phyloP scores from a whole-genome alignment of 1,284 basidiomycete genomes.

The Pholiota adiposa region DNA sequence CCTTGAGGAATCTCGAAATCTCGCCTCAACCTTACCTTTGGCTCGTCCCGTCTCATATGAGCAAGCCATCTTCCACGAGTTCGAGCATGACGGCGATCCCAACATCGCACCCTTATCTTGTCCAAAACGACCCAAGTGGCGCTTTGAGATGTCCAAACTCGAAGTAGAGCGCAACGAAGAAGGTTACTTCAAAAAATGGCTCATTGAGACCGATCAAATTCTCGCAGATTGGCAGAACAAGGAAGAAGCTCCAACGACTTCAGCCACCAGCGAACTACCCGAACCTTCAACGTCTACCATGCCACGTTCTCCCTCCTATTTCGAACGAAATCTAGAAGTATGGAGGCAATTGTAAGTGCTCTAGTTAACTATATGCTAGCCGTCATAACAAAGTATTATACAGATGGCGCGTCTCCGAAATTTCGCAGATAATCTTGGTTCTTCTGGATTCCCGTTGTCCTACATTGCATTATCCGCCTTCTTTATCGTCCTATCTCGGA shows the following conservation, averaged over 20 bases:
- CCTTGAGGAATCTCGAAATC: conserved; percentile 61
- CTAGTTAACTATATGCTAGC: conserved; percentile 1
- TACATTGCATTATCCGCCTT: conserved; percentile 65
- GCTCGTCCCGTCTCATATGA: conserved; percentile 60
- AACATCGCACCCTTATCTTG: conserved; percentile 45
- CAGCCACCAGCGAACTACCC: conserved; percentile 4
- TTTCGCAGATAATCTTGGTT: conserved; percentile 83
- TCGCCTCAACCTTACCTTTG: conserved; percentile 61
- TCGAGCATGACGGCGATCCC: conserved; percentile 31
- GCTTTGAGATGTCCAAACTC: conserved; percentile 80
- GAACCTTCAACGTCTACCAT: conserved; percentile 32
- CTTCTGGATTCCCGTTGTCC: conserved; percentile 90
- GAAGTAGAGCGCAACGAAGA: conserved; percentile 90
- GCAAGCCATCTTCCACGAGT: conserved; percentile 44
- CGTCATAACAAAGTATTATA: conserved; percentile 10
- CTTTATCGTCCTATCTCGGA: conserved; percentile 55
- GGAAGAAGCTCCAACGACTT: conserved; percentile 16
- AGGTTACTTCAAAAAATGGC: conserved; percentile 78
- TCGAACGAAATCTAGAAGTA: conserved; percentile 89
- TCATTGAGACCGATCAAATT: conserved; percentile 59
- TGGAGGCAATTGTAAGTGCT: conserved; percentile 84
- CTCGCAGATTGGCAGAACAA: conserved; percentile 57
- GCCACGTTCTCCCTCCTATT: conserved; percentile 75
- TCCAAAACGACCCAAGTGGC: conserved; percentile 83
- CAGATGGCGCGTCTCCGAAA: conserved; percentile 88